Evolutionary conservation across 352 stramenopile genomes (phyloP).

Genomic region (Saprolegnia diclina): DNA sequence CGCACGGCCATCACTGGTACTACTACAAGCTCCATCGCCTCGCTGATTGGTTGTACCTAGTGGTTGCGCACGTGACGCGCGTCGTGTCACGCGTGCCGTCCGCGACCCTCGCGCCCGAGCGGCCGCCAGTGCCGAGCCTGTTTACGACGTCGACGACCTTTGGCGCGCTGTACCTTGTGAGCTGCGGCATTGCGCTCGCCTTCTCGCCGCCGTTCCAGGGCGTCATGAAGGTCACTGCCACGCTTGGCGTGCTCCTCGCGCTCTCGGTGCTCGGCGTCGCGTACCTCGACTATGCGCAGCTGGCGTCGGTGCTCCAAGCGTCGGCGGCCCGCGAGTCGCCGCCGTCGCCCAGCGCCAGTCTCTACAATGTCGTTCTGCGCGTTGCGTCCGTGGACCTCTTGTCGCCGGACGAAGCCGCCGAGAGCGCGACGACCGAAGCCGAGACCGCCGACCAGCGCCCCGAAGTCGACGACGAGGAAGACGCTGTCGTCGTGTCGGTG

Average conservation of each 20-base stretch:
- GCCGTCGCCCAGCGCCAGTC: background rate
- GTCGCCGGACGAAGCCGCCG: background rate
- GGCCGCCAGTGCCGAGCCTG: background rate
- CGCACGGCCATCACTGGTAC: background rate
- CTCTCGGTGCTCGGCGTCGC: constrained; percentile 38
- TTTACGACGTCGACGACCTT: constrained; percentile 28
- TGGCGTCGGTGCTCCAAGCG: background rate
- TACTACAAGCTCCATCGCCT: background rate
- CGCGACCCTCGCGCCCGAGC: background rate
- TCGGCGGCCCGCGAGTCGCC: background rate
- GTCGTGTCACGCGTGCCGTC: background rate
- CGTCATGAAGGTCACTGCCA: constrained; percentile 82
- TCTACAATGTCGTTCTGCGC: constrained; percentile 1
- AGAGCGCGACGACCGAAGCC: background rate
- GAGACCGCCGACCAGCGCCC: background rate
- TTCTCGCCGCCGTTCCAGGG: constrained; percentile 65
- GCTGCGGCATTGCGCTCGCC: constrained; percentile 67
- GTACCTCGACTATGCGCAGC: constrained; percentile 9
- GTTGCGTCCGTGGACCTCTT: background rate
- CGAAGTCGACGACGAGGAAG: background rate
- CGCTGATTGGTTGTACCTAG: background rate
- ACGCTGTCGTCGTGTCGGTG: background rate
- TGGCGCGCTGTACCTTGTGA: constrained; percentile 66
- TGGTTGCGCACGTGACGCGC: background rate
- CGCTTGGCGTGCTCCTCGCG: constrained; percentile 71